A percentile compares a stretch with the other conserved stretches of the same genome.
Conservation (phyloP, 768 basidiomycete species). For the Tylopilus cervinicoccineus region DNA sequence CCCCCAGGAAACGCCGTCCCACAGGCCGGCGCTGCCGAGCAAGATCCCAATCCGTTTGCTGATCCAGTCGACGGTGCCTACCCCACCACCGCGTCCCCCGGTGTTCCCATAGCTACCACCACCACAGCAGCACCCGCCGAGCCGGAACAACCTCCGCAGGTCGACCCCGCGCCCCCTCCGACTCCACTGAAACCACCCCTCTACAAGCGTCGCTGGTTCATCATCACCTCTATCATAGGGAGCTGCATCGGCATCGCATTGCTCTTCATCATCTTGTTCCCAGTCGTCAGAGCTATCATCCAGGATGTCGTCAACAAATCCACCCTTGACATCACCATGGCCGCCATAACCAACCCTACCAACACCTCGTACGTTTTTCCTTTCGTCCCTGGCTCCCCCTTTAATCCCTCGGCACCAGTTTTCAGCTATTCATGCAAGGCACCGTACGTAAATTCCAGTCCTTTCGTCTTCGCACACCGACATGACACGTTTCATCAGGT, state of each 20-base stretch:
- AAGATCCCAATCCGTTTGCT: conserved; percentile 1
- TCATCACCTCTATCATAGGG: conserved; percentile 50
- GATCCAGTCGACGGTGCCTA: conserved; percentile 11
- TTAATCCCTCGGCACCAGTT: conserved; percentile 35
- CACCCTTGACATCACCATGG: conserved; percentile 49
- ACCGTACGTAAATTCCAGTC: conserved; percentile 37
- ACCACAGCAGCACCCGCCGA: not conserved
- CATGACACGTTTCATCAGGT: conserved; percentile 37
- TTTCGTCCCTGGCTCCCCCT: not conserved
- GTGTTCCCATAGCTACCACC: not conserved
- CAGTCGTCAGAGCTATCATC: conserved; percentile 62
- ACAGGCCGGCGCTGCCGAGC: conserved; percentile 2
- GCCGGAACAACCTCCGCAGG: not conserved
- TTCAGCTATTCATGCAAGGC: conserved; percentile 48
- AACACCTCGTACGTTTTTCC: conserved; percentile 49
- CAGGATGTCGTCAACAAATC: conserved; percentile 59
- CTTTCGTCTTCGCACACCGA: not conserved
- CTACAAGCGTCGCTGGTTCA: conserved; percentile 63
- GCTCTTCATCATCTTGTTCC: conserved; percentile 65
- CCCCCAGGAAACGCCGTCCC: conserved; percentile 8
- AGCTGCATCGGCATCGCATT: conserved; percentile 54
- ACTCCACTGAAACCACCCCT: conserved; percentile 36
- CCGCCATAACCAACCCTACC: conserved; percentile 47
- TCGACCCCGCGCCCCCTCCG: conserved; percentile 1
- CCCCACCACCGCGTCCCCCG: conserved; percentile 7